A percentile compares a stretch with the other conserved stretches of the same genome.
Conservation (phyloP, 441 rosid genomes). For the Erodium trifolium region DNA sequence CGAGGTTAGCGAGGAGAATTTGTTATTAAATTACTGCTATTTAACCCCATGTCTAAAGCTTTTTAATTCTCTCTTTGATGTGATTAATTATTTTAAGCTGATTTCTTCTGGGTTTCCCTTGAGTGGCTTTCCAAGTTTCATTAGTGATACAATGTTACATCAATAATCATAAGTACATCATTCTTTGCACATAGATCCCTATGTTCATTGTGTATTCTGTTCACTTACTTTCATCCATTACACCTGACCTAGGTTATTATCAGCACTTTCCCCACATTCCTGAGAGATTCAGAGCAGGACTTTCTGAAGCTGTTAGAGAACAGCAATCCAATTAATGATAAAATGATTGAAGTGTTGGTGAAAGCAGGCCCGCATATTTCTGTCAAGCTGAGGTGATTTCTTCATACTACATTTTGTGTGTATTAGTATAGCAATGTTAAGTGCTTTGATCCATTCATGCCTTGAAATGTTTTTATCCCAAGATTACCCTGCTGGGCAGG, state of each 20-base stretch:
- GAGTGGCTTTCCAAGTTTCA: background rate
- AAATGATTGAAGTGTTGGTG: constrained; percentile 51
- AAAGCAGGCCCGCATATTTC: constrained; percentile 66
- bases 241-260: constrained; percentile 45
- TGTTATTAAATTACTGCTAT: too few species aligned
- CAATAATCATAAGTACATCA: background rate
- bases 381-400: constrained; percentile 54
- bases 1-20: too few species aligned
- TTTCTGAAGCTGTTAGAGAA: constrained; percentile 43
- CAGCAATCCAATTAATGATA: constrained; percentile 36
- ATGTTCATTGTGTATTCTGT: background rate
- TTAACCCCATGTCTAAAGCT: too few species aligned
- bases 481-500: background rate
- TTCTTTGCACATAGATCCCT: background rate
- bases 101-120: background rate
- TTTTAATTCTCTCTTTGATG: too few species aligned
- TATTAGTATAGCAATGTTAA: background rate
- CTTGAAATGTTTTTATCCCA: background rate
- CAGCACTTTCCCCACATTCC: constrained; percentile 58
- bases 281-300: constrained; percentile 69
- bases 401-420: constrained; percentile 8
- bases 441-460: background rate
- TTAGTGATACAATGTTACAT: background rate
- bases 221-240: background rate
- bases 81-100: background rate